A percentile compares a stretch with the other conserved stretches of the same genome.
Evolutionary conservation across 2,329 filamentous ascomycete species (phyloP).

Genomic region (Calonectria ilicicola): DNA sequence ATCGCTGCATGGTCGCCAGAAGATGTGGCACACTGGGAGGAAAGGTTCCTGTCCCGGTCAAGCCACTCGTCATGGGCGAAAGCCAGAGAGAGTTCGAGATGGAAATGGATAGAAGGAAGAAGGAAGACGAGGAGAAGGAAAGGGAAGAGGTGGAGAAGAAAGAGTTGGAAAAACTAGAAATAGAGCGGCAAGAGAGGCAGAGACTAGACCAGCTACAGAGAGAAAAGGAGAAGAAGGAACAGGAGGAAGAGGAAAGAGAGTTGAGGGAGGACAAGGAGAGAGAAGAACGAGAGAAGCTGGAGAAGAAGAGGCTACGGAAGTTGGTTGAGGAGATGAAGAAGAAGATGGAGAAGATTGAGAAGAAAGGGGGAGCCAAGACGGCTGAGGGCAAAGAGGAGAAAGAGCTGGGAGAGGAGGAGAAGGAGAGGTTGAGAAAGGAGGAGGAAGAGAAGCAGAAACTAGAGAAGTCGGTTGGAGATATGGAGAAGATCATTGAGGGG

Average conservation of each 20-base stretch:
- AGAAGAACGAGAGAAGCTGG: neutral
- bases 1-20: slow-evolving; percentile 43
- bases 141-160: neutral
- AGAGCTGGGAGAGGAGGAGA: neutral
- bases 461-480: neutral
- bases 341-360: neutral
- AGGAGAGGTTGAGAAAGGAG: neutral
- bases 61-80: neutral
- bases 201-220: neutral
- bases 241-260: neutral
- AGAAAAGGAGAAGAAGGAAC: neutral
- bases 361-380: neutral
- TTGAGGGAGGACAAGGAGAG: neutral
- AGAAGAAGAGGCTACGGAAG: neutral
- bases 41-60: neutral
- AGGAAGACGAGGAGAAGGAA: neutral
- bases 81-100: neutral
- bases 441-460: neutral
- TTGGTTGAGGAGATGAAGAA: neutral
- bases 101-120: too few species aligned
- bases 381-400: neutral
- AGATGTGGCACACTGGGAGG: slow-evolving; percentile 23
- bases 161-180: neutral
- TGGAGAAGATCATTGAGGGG: too few species aligned
- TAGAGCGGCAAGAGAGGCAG: neutral